Conservation (phyloP, 2,329 filamentous ascomycete species). For the Calonectria naviculata region DNA sequence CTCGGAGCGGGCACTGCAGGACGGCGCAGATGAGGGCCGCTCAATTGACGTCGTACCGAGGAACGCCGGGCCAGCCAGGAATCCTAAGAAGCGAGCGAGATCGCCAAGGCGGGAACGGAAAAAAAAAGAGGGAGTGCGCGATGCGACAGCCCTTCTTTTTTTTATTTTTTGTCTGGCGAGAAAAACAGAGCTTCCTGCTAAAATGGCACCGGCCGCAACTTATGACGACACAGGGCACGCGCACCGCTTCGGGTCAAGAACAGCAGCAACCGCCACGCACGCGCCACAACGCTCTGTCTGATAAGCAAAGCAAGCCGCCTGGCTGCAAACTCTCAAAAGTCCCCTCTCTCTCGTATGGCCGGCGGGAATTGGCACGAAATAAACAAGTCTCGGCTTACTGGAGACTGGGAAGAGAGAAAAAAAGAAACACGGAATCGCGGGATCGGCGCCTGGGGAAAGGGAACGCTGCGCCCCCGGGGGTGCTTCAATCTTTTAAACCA, state of each 20-base stretch:
- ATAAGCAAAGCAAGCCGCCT: not conserved
- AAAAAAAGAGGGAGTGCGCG: not conserved
- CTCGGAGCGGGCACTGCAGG: constrained; percentile 12
- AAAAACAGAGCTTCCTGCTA: constrained; percentile 12
- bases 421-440: not conserved
- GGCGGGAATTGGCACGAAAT: constrained; percentile 1
- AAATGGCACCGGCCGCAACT: constrained; percentile 38
- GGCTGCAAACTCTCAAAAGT: constrained; percentile 1
- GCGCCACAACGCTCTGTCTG: constrained; percentile 34
- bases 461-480: constrained; percentile 15
- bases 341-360: not conserved
- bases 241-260: constrained; percentile 11
- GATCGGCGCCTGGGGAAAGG: not conserved
- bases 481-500: constrained; percentile 18
- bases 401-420: not conserved
- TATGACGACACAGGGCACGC: constrained; percentile 43
- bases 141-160: not conserved
- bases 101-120: not conserved
- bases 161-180: constrained; percentile 21
- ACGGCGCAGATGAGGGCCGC: constrained; percentile 6
- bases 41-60: constrained; percentile 27
- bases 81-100: constrained; percentile 7
- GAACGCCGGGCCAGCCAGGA: constrained; percentile 19
- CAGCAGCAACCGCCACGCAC: constrained; percentile 31
- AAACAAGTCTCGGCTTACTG: not conserved